Conservation (phyloP, 2,329 filamentous ascomycete genomes). For the Microdochium paspali region DNA sequence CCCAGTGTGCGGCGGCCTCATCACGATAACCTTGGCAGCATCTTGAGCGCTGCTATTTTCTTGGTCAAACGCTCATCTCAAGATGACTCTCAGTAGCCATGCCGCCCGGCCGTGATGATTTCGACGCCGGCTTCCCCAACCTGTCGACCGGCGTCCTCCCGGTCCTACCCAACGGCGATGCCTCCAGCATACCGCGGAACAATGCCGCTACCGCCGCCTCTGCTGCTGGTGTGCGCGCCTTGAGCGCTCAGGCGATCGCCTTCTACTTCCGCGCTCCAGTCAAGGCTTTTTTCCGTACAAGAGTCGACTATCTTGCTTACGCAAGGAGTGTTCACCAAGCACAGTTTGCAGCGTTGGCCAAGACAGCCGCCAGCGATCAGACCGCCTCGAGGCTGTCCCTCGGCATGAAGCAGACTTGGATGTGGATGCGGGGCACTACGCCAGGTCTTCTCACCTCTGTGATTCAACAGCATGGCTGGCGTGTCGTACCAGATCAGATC, state of each 20-base stretch:
- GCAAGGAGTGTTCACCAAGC: slow-evolving; percentile 43
- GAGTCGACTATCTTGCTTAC: slow-evolving; percentile 71
- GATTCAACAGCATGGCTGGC: slow-evolving; percentile 61
- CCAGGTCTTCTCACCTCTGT: slow-evolving; percentile 61
- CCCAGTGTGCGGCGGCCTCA: neutral
- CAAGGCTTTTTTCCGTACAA: slow-evolving; percentile 84
- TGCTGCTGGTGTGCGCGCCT: slow-evolving; percentile 72
- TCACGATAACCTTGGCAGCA: neutral
- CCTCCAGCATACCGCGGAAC: slow-evolving; percentile 36
- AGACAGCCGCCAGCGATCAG: slow-evolving; percentile 24
- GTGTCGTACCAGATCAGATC: slow-evolving; percentile 67
- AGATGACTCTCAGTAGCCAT: slow-evolving; percentile 18
- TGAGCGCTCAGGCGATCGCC: slow-evolving; percentile 74
- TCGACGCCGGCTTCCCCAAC: slow-evolving; percentile 9
- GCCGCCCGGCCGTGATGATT: slow-evolving; percentile 18
- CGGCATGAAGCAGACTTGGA: slow-evolving; percentile 30
- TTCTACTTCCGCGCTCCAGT: slow-evolving; percentile 90
- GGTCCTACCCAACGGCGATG: slow-evolving; percentile 29
- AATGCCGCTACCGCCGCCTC: slow-evolving; percentile 64
- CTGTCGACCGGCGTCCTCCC: slow-evolving; percentile 31
- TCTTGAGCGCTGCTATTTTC: neutral
- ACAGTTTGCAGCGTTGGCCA: slow-evolving; percentile 26
- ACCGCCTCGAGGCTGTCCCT: slow-evolving; percentile 21
- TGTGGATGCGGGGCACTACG: slow-evolving; percentile 53
- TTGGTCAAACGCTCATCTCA: slow-evolving; percentile 5